Percentiles rank a stretch among this genome's conserved stretches.
These are phyloP conservation scores for Spathaspora sp. DNA, from an alignment of 805 yeast genomes.

Conservation along the genomic window DNA sequence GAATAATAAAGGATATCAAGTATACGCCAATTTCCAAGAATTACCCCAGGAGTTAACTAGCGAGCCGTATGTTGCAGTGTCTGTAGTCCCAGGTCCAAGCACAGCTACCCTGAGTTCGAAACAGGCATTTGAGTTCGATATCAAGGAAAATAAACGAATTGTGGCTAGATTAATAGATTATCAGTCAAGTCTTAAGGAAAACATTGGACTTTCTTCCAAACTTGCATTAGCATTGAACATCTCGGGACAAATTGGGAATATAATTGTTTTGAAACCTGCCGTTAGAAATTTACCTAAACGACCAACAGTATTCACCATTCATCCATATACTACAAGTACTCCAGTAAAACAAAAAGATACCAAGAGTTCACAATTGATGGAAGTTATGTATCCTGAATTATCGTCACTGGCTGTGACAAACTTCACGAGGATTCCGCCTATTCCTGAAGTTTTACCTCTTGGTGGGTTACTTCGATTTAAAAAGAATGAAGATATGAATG, in stretches of 20 bases:
- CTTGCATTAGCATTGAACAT: constrained; percentile 57
- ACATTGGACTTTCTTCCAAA: constrained; percentile 50
- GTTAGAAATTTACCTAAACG: constrained; percentile 27
- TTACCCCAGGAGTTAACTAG: constrained; percentile 18
- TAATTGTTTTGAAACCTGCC: constrained; percentile 50
- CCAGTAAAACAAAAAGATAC: constrained; percentile 25
- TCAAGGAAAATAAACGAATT: constrained; percentile 38
- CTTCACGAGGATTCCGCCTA: constrained; percentile 47
- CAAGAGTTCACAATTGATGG: constrained; percentile 16
- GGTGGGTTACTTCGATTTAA: constrained; percentile 62
- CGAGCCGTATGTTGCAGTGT: constrained; percentile 44
- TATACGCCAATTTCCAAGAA: constrained; percentile 44
- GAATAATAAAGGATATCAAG: constrained; percentile 31
- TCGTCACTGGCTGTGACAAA: constrained; percentile 43
- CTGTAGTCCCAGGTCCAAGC: constrained; percentile 50
- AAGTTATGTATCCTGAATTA: constrained; percentile 14
- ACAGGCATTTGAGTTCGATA: constrained; percentile 5
- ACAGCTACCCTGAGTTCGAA: background rate
- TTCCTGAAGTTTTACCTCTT: constrained; percentile 44
- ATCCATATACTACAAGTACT: constrained; percentile 52
- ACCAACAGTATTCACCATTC: constrained; percentile 44
- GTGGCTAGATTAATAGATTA: constrained; percentile 49
- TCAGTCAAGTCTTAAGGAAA: constrained; percentile 25
- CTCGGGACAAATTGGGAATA: constrained; percentile 46
- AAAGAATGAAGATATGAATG: constrained; percentile 35